These are phyloP conservation scores for Zea luxurians DNA, from an alignment of 176 grass and related monocot species.

Conservation along the genomic window DNA sequence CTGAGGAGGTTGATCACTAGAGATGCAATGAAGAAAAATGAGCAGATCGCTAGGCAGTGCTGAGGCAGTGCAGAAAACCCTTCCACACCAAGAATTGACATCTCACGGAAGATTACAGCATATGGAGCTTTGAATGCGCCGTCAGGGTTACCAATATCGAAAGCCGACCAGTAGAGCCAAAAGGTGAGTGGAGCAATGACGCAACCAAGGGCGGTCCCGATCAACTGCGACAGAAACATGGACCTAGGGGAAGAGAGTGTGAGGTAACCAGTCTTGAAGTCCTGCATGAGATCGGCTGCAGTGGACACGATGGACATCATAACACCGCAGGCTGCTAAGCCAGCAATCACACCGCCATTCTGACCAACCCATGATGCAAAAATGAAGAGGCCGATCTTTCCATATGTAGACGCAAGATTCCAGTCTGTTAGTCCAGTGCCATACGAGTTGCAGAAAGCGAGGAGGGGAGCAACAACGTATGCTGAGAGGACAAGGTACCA, in stretches of 20 bases:
- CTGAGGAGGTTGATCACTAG: slow-evolving; percentile 60
- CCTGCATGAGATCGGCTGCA: slow-evolving; percentile 90
- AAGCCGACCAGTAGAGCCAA: slow-evolving; percentile 83
- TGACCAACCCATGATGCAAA: slow-evolving; percentile 69
- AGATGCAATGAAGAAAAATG: slow-evolving; percentile 56
- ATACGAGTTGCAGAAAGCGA: slow-evolving; percentile 93
- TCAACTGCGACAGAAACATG: slow-evolving; percentile 88
- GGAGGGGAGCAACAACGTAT: slow-evolving; percentile 67
- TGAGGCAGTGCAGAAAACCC: slow-evolving; percentile 69
- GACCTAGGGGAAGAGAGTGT: slow-evolving; percentile 79
- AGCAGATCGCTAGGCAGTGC: slow-evolving; percentile 75
- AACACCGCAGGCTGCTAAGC: slow-evolving; percentile 76
- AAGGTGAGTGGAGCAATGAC: slow-evolving; percentile 81
- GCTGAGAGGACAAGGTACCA: slow-evolving; percentile 74
- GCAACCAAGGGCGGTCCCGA: slow-evolving; percentile 75
- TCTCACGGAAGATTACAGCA: slow-evolving; percentile 77
- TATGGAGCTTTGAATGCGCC: slow-evolving; percentile 91
- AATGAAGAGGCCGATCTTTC: slow-evolving; percentile 81
- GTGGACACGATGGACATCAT: slow-evolving; percentile 91
- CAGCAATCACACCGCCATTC: slow-evolving; percentile 74
- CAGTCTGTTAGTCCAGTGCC: slow-evolving; percentile 82
- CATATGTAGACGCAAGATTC: slow-evolving; percentile 75
- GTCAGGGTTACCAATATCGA: slow-evolving; percentile 70
- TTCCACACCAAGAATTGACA: slow-evolving; percentile 75
- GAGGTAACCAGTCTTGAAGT: slow-evolving; percentile 93